These are phyloP conservation scores for Syzygium grande DNA, from an alignment of 345 rosid species.

Conservation along the genomic window DNA sequence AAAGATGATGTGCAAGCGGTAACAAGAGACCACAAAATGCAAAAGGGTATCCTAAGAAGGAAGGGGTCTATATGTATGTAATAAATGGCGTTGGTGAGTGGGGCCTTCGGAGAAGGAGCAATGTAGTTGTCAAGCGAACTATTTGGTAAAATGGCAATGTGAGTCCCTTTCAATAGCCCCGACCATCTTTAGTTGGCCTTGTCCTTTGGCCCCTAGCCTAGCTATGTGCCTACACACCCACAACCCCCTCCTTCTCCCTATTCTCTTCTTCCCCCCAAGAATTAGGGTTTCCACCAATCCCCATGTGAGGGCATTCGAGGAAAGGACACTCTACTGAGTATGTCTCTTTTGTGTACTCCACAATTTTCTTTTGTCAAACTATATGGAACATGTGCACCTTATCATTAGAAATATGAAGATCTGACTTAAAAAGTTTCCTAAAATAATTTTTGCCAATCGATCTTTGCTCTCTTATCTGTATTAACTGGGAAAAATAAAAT, in stretches of 20 bases:
- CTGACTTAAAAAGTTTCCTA: neutral
- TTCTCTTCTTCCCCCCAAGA: neutral
- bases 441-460: neutral
- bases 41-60: neutral
- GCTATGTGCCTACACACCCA: neutral
- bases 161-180: neutral
- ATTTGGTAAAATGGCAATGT: neutral
- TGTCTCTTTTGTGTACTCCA: neutral
- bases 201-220: neutral
- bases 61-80: neutral
- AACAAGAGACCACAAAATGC: neutral
- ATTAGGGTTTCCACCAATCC: neutral
- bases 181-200: neutral
- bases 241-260: neutral
- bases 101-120: neutral
- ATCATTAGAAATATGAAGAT: neutral
- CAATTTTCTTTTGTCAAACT: neutral
- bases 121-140: neutral
- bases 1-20: neutral
- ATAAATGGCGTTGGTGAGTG: neutral
- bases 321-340: neutral
- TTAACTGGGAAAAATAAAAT: neutral
- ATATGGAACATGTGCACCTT: neutral
- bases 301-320: neutral
- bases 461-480: neutral